Conservation (phyloP, 345 rosid species). For the Gossypium sturtianum region DNA sequence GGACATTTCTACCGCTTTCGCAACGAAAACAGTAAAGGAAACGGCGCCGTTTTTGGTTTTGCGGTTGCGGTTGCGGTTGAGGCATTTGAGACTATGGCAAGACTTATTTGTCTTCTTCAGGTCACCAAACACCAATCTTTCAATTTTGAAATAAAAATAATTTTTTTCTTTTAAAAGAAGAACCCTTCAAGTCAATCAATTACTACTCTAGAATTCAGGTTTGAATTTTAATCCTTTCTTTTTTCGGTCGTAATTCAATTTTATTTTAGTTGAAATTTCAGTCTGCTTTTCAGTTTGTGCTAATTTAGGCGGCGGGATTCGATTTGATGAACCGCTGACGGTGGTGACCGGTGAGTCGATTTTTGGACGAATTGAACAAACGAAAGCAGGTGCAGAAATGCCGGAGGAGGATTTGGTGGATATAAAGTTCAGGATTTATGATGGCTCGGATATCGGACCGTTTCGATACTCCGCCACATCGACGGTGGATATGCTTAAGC, state of each 20-base stretch:
- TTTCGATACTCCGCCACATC: conserved; percentile 76
- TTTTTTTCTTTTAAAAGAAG: neutral
- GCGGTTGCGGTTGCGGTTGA: neutral
- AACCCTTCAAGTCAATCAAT: conserved; percentile 6
- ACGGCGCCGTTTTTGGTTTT: conserved; percentile 23
- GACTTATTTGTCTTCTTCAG: conserved; percentile 24
- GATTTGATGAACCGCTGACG: conserved; percentile 19
- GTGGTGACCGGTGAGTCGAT: neutral
- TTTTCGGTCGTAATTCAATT: neutral
- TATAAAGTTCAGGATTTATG: conserved; percentile 82
- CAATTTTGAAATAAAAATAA: neutral
- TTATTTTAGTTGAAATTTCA: neutral
- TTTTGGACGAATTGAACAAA: conserved; percentile 1
- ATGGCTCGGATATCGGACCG: conserved; percentile 93
- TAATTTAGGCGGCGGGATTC: conserved; percentile 24
- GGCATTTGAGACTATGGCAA: conserved; percentile 3
- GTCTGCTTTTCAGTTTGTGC: neutral
- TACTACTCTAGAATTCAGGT: conserved; percentile 1
- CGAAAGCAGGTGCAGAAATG: conserved; percentile 41
- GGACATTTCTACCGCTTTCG: conserved; percentile 4
- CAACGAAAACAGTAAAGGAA: neutral
- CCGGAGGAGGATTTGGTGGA: conserved; percentile 80
- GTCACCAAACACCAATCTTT: conserved; percentile 34
- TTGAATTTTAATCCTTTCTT: neutral
- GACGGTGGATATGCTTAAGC: conserved; percentile 82